phyloP scores from a whole-genome alignment of 1,139 yeast genomes.

The Suhomyces ambrosiae region DNA sequence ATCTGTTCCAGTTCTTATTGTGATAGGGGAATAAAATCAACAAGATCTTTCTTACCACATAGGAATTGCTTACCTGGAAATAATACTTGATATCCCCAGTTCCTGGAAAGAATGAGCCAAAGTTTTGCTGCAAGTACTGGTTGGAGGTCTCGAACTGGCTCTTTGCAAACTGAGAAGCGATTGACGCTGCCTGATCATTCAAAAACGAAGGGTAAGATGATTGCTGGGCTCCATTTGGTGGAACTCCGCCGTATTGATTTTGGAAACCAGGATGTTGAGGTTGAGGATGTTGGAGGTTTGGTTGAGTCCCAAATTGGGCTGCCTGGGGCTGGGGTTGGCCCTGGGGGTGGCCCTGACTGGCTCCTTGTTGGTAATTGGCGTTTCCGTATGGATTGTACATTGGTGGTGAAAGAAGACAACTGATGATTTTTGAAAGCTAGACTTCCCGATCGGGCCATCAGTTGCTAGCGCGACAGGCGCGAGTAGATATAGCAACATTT shows the following conservation, averaged over 20 bases:
- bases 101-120: slow-evolving; percentile 55
- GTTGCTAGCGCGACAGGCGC: neutral
- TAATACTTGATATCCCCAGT: slow-evolving; percentile 70
- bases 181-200: slow-evolving; percentile 77
- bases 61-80: slow-evolving; percentile 88
- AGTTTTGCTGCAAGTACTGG: slow-evolving; percentile 72
- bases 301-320: slow-evolving; percentile 13
- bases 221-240: slow-evolving; percentile 19
- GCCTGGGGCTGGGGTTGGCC: slow-evolving; percentile 18
- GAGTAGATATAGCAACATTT: too few relatives aligned
- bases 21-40: slow-evolving; percentile 85
- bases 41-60: slow-evolving; percentile 72
- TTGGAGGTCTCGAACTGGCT: slow-evolving; percentile 74
- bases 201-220: slow-evolving; percentile 46
- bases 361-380: slow-evolving; percentile 25
- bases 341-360: slow-evolving; percentile 17
- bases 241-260: slow-evolving; percentile 15
- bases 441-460: slow-evolving; percentile 7
- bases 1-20: slow-evolving; percentile 76
- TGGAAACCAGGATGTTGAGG: slow-evolving; percentile 30
- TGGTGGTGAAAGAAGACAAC: neutral
- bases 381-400: slow-evolving; percentile 54
- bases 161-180: slow-evolving; percentile 90
- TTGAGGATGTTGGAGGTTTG: slow-evolving; percentile 37
- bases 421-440: slow-evolving; percentile 1